Percentiles rank a stretch among this genome's conserved stretches.
These are phyloP conservation scores for Ophiognomonia clavigignenti-juglandacearum DNA, from an alignment of 2,329 filamentous ascomycete species.

Conservation along the genomic window DNA sequence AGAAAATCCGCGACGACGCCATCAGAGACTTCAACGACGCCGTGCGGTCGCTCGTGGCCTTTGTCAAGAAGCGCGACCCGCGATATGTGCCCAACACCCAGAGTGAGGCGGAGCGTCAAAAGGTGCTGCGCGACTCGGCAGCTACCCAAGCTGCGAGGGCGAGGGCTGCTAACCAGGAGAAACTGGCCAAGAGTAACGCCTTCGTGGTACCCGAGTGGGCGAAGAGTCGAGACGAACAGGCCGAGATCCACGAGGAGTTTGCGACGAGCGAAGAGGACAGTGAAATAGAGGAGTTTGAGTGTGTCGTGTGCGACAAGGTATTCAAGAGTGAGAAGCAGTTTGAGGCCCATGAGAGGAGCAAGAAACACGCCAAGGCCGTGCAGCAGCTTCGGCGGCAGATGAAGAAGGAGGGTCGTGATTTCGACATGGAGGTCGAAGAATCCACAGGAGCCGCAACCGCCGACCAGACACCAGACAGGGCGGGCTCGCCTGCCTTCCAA, in stretches of 20 bases:
- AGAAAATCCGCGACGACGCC: slow-evolving; percentile 73
- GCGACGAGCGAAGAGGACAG: slow-evolving; percentile 51
- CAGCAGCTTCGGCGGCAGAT: slow-evolving; percentile 77
- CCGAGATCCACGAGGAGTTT: slow-evolving; percentile 49
- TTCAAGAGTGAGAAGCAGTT: slow-evolving; percentile 94
- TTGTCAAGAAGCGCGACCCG: slow-evolving; percentile 87
- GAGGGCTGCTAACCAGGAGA: slow-evolving; percentile 75
- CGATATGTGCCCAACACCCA: slow-evolving; percentile 74
- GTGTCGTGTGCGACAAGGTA: slow-evolving; percentile 69
- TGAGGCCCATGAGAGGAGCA: slow-evolving; percentile 89
- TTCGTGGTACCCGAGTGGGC: slow-evolving; percentile 73
- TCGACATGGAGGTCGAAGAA: slow-evolving; percentile 45
- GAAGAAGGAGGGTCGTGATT: slow-evolving; percentile 63
- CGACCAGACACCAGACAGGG: not conserved
- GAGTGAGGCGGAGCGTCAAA: slow-evolving; percentile 75
- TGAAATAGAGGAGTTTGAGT: slow-evolving; percentile 61
- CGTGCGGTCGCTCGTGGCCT: slow-evolving; percentile 78
- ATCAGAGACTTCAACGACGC: slow-evolving; percentile 89
- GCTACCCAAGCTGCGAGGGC: slow-evolving; percentile 80
- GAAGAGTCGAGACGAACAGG: slow-evolving; percentile 51
- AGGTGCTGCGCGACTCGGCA: slow-evolving; percentile 69
- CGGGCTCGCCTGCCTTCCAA: not conserved
- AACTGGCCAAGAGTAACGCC: slow-evolving; percentile 44
- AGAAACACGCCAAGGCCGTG: slow-evolving; percentile 87
- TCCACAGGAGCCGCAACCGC: not conserved